These are phyloP conservation scores for Striga asiatica DNA, from an alignment of 257 asterid genomes.

Conservation along the genomic window DNA sequence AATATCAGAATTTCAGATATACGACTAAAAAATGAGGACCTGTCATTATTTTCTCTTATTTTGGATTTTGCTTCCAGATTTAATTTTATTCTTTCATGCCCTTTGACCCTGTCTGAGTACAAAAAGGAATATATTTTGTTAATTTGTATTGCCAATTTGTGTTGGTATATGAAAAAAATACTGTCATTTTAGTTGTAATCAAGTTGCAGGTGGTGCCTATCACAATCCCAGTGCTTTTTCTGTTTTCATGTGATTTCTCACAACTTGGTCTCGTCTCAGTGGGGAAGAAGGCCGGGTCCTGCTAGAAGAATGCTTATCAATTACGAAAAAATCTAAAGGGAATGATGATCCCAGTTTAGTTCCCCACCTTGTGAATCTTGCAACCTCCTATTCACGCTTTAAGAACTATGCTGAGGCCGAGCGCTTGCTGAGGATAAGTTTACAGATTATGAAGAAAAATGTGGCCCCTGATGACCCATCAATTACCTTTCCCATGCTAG, in stretches of 20 bases:
- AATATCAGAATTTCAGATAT: background rate
- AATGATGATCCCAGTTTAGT: constrained; percentile 68
- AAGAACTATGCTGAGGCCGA: constrained; percentile 82
- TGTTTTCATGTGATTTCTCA: too few relatives aligned
- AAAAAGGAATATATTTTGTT: too few relatives aligned
- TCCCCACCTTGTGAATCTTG: constrained; percentile 76
- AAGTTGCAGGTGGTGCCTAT: background rate
- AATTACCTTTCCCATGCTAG: constrained; percentile 74
- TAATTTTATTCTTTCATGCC: background rate
- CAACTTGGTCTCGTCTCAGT: constrained; percentile 27
- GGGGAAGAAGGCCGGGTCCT: constrained; percentile 69
- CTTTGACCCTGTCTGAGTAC: too few relatives aligned
- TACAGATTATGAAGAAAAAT: constrained; percentile 54
- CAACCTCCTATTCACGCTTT: constrained; percentile 72
- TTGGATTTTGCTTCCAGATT: background rate
- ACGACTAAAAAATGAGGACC: background rate
- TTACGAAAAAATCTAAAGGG: constrained; percentile 55
- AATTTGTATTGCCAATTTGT: too few relatives aligned
- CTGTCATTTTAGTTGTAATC: too few relatives aligned
- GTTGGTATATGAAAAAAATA: too few relatives aligned
- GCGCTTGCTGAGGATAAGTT: constrained; percentile 58
- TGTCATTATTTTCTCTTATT: background rate
- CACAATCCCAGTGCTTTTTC: too few relatives aligned
- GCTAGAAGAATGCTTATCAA: constrained; percentile 57
- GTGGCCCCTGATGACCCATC: constrained; percentile 71